Evolutionary conservation across 495 filamentous ascomycete genomes (phyloP).

Genomic region (Penicillium egyptiacum): DNA sequence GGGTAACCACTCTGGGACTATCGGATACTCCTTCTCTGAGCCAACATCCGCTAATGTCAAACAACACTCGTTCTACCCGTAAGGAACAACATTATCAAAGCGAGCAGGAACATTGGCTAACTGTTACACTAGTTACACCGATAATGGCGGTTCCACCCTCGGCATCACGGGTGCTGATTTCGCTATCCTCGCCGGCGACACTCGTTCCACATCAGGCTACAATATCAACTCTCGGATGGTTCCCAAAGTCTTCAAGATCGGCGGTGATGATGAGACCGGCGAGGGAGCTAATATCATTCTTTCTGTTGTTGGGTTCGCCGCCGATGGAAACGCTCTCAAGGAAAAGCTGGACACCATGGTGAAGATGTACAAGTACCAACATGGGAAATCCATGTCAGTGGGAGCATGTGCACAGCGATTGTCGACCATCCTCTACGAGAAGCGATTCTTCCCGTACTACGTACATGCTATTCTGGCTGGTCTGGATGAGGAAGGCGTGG

Average conservation of each 20-base stretch:
- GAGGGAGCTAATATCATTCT: constrained; percentile 81
- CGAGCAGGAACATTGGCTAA: constrained; percentile 11
- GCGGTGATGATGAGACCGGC: constrained; percentile 80
- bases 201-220: constrained; percentile 90
- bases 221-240: constrained; percentile 95
- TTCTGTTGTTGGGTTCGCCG: constrained; percentile 92
- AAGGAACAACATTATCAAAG: constrained; percentile 22
- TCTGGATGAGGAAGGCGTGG: constrained; percentile 91
- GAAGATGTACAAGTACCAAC: constrained; percentile 96
- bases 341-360: constrained; percentile 87
- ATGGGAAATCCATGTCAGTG: constrained; percentile 89
- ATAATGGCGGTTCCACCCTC: constrained; percentile 95
- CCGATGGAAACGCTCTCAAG: constrained; percentile 86
- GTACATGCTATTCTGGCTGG: constrained; percentile 90
- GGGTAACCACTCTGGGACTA: constrained; percentile 41
- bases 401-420: constrained; percentile 90
- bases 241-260: constrained; percentile 96
- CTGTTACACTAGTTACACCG: constrained; percentile 70
- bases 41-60: constrained; percentile 49
- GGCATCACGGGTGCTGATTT: constrained; percentile 94
- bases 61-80: constrained; percentile 95
- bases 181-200: constrained; percentile 94
- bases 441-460: constrained; percentile 99
- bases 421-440: constrained; percentile 90
- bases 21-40: constrained; percentile 63